These are phyloP conservation scores for Pyricularia pennisetigena DNA, from an alignment of 2,329 filamentous ascomycete species.

Conservation along the genomic window DNA sequence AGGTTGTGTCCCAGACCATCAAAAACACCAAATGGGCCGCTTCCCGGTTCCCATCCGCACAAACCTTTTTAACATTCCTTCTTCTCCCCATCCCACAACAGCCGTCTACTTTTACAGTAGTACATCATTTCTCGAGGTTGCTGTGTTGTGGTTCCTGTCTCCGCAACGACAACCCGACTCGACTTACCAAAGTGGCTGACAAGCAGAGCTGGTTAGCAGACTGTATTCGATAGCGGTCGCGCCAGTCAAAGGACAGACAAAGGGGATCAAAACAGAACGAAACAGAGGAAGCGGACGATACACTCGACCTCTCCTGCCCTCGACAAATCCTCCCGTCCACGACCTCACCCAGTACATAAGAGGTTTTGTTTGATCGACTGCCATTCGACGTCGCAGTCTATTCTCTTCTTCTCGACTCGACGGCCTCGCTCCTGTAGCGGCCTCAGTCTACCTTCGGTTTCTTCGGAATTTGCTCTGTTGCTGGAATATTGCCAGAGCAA, in stretches of 20 bases:
- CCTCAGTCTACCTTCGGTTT: background rate
- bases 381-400: background rate
- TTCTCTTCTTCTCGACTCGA: background rate
- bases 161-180: background rate
- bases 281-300: conserved; percentile 2
- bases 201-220: conserved; percentile 6
- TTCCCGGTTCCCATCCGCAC: background rate
- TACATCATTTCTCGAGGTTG: background rate
- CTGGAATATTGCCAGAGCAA: conserved; percentile 21
- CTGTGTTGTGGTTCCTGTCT: background rate
- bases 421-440: background rate
- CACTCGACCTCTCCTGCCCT: background rate
- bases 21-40: background rate
- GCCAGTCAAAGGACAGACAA: conserved; percentile 2
- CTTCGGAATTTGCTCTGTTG: conserved; percentile 14
- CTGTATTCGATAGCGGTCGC: background rate
- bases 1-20: background rate
- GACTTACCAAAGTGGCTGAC: conserved; percentile 2
- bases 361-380: background rate
- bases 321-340: background rate
- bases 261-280: conserved; percentile 1
- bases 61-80: background rate
- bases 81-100: background rate
- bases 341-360: background rate
- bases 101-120: background rate